These are phyloP conservation scores for Ophiorrhiza pumila DNA, from an alignment of 257 asterid genomes.

Conservation along the genomic window DNA sequence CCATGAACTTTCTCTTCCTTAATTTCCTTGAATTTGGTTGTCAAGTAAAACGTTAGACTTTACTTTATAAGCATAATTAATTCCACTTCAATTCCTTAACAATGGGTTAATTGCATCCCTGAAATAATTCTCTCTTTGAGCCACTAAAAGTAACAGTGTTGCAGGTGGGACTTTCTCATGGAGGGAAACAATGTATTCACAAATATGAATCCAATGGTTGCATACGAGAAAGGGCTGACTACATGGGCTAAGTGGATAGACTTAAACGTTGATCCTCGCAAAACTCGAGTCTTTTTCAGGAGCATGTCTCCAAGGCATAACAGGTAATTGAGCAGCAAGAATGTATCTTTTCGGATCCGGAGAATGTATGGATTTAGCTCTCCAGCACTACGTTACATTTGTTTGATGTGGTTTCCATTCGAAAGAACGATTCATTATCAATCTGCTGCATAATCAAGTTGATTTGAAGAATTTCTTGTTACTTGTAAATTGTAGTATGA, in stretches of 20 bases:
- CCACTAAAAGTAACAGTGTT: not conserved
- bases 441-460: no score
- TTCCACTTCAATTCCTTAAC: not conserved
- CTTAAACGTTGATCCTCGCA: slow-evolving; percentile 68
- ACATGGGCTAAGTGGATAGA: slow-evolving; percentile 91
- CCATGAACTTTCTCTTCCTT: no score
- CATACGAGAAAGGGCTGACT: slow-evolving; percentile 70
- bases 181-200: slow-evolving; percentile 58
- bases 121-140: not conserved
- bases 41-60: no score
- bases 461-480: no score
- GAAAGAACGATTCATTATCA: no score
- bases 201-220: slow-evolving; percentile 60
- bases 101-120: not conserved
- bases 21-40: no score
- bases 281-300: slow-evolving; percentile 66
- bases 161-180: slow-evolving; percentile 85
- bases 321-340: slow-evolving; percentile 32
- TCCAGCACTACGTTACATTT: not conserved
- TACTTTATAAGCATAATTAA: no score
- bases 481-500: no score
- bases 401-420: no score
- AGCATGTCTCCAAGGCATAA: slow-evolving; percentile 88
- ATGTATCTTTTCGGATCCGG: not conserved
- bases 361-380: not conserved